These are phyloP conservation scores for Epichloe hybrida DNA, from an alignment of 2,329 filamentous ascomycete genomes.

Conservation along the genomic window DNA sequence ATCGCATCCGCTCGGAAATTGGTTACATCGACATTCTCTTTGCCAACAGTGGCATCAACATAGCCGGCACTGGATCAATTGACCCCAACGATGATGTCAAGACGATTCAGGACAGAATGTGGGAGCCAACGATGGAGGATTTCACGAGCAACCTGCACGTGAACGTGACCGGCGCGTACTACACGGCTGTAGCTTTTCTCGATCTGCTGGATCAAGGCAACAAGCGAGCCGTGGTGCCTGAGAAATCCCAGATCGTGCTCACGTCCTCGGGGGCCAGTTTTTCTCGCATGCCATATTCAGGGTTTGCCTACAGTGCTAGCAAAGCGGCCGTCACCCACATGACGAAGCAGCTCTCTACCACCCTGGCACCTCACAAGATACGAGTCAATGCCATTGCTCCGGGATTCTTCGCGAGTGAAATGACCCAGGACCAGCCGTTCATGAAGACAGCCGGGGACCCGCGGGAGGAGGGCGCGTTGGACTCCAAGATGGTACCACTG, in stretches of 20 bases:
- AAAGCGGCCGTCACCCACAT: slow-evolving; percentile 57
- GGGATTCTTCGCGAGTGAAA: slow-evolving; percentile 50
- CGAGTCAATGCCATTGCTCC: slow-evolving; percentile 35
- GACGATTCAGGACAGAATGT: slow-evolving; percentile 8
- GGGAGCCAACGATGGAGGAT: slow-evolving; percentile 31
- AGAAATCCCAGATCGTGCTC: slow-evolving; percentile 25
- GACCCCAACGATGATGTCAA: slow-evolving; percentile 2
- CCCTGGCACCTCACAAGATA: slow-evolving; percentile 45
- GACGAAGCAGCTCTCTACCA: slow-evolving; percentile 51
- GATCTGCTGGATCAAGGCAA: slow-evolving; percentile 42
- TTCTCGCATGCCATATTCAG: slow-evolving; percentile 42
- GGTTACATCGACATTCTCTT: slow-evolving; percentile 51
- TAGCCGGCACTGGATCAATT: background rate
- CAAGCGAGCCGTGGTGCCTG: slow-evolving; percentile 11
- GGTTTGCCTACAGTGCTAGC: slow-evolving; percentile 53
- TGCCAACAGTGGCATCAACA: slow-evolving; percentile 41
- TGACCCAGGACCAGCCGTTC: slow-evolving; percentile 33
- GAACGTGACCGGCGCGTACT: slow-evolving; percentile 34
- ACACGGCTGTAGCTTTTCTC: slow-evolving; percentile 43
- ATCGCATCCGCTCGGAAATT: slow-evolving; percentile 37
- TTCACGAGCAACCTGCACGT: slow-evolving; percentile 46
- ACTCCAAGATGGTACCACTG: slow-evolving; percentile 40
- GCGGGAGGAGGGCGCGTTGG: slow-evolving; percentile 9
- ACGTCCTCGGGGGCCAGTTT: slow-evolving; percentile 52
- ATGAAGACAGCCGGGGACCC: slow-evolving; percentile 19